Percentiles rank a stretch among this genome's conserved stretches.
Conservation (phyloP, 352 stramenopile species). For the Salisapilia sapeloensis region DNA sequence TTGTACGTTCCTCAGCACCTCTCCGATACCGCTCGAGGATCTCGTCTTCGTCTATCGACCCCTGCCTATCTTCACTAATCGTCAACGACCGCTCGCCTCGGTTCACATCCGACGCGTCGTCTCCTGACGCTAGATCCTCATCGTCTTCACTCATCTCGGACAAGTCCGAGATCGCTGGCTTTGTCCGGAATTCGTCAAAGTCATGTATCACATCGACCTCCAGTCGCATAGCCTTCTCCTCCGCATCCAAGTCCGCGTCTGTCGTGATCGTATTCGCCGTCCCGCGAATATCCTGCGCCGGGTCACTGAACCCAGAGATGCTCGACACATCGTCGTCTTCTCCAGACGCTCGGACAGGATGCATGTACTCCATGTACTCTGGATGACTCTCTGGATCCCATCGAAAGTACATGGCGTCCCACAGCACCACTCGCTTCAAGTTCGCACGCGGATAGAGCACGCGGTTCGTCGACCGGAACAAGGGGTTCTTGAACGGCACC, state of each 20-base stretch:
- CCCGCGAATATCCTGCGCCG: constrained; percentile 11
- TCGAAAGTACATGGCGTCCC: constrained; percentile 76
- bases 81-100: background rate
- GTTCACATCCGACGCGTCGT: background rate
- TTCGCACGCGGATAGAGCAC: constrained; percentile 76
- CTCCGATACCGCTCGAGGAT: constrained; percentile 33
- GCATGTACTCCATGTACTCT: constrained; percentile 80
- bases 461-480: constrained; percentile 61
- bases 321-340: constrained; percentile 5
- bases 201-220: constrained; percentile 75
- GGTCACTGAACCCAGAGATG: no score
- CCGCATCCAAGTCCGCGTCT: constrained; percentile 25
- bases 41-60: constrained; percentile 15
- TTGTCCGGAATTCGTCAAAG: constrained; percentile 54
- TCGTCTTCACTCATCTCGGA: constrained; percentile 75
- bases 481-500: constrained; percentile 43
- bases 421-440: constrained; percentile 72
- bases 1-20: constrained; percentile 51
- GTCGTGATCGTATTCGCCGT: no score
- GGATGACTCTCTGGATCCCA: constrained; percentile 74
- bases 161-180: constrained; percentile 47
- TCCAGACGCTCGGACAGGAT: constrained; percentile 21
- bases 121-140: constrained; percentile 11
- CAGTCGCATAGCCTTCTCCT: constrained; percentile 47
- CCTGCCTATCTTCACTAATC: constrained; percentile 9